Evolutionary conservation across 768 basidiomycete genomes (phyloP).

Genomic region (Dendrothele bispora): DNA sequence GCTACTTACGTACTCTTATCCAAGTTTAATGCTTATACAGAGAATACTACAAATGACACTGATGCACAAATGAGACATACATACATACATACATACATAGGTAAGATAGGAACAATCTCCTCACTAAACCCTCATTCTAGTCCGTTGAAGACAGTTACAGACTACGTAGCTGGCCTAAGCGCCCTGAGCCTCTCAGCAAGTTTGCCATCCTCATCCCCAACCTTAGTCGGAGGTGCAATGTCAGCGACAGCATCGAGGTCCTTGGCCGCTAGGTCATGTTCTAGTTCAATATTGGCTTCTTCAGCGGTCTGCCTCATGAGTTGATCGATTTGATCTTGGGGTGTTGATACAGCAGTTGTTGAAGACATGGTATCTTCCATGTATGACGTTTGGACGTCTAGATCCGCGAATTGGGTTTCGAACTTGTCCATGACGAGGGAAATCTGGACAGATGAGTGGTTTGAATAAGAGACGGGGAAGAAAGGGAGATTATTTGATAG

Average conservation of each 20-base stretch:
- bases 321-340: conserved; percentile 94
- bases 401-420: conserved; percentile 91
- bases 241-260: conserved; percentile 62
- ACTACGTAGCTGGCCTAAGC: conserved; percentile 72
- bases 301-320: conserved; percentile 94
- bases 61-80: not conserved
- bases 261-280: conserved; percentile 81
- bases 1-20: not conserved
- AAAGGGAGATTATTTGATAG: not conserved
- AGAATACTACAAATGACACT: not conserved
- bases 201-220: conserved; percentile 76
- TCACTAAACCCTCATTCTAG: not conserved
- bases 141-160: too few species aligned
- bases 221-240: conserved; percentile 46
- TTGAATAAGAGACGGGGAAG: not conserved
- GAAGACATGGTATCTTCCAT: conserved; percentile 97
- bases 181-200: conserved; percentile 89
- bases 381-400: conserved; percentile 96
- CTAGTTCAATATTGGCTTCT: conserved; percentile 92
- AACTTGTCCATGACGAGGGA: conserved; percentile 99
- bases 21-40: conserved; percentile 3
- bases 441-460: conserved; percentile 57
- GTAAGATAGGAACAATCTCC: not conserved
- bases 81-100: too few species aligned
- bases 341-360: conserved; percentile 89